These are phyloP conservation scores for Tothia fuscella DNA, from an alignment of 2,329 filamentous ascomycete genomes.

Conservation along the genomic window DNA sequence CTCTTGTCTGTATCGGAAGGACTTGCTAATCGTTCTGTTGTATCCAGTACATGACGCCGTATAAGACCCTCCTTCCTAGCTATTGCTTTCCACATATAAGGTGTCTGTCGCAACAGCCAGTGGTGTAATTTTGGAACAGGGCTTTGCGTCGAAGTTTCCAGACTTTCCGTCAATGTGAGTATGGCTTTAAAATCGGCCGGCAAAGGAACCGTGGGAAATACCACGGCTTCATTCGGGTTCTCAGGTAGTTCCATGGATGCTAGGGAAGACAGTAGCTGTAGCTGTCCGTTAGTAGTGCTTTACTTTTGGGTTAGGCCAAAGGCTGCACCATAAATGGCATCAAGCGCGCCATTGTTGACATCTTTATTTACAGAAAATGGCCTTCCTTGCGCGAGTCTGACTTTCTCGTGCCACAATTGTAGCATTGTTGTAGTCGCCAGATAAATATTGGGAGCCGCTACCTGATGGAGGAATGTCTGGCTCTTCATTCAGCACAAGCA, in stretches of 20 bases:
- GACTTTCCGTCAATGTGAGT: slow-evolving; percentile 10
- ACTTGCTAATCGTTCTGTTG: slow-evolving; percentile 16
- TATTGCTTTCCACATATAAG: slow-evolving; percentile 10
- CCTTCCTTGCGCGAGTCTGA: background rate
- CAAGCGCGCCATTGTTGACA: background rate
- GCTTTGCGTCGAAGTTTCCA: slow-evolving; percentile 15
- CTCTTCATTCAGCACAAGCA: background rate
- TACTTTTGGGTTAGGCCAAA: background rate
- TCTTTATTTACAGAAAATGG: background rate
- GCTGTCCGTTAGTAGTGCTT: background rate
- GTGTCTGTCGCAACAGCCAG: slow-evolving; percentile 13
- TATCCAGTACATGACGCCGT: slow-evolving; percentile 21
- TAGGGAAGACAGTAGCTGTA: background rate
- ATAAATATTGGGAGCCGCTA: background rate
- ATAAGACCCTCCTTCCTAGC: slow-evolving; percentile 21
- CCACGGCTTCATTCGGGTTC: background rate
- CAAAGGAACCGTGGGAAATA: background rate
- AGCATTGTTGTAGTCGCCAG: background rate
- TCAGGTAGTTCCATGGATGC: background rate
- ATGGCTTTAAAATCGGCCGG: background rate
- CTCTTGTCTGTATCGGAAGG: slow-evolving; percentile 18
- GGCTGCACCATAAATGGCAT: background rate
- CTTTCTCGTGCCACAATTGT: background rate
- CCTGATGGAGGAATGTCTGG: background rate
- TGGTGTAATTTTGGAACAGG: slow-evolving; percentile 17